Evolutionary conservation across 2,329 filamentous ascomycete genomes (phyloP).

Genomic region (Fusarium anthophilum): DNA sequence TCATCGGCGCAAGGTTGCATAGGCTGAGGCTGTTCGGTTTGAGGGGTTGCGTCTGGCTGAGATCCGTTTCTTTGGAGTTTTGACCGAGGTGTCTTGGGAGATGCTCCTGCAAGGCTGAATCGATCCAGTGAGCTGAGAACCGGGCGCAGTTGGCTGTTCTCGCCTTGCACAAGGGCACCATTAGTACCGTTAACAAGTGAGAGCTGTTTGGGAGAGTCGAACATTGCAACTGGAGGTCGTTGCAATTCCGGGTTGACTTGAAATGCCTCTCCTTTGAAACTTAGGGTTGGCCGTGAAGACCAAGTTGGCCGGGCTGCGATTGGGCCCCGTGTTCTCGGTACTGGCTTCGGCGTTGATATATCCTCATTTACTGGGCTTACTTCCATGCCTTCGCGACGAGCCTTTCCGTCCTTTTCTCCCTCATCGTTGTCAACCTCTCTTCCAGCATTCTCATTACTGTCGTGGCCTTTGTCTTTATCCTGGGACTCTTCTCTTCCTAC

Average conservation of each 20-base stretch:
- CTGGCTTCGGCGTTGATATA: background rate
- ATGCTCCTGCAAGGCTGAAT: constrained; percentile 8
- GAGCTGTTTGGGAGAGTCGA: constrained; percentile 21
- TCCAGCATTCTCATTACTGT: background rate
- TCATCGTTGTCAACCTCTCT: background rate
- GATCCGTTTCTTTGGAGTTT: constrained; percentile 11
- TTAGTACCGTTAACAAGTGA: constrained; percentile 18
- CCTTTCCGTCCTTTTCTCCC: background rate
- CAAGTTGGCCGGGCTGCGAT: constrained; percentile 25
- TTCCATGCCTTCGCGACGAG: background rate
- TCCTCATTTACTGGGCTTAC: background rate
- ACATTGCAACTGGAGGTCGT: constrained; percentile 34
- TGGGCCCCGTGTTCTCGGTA: constrained; percentile 24
- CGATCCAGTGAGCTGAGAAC: constrained; percentile 28
- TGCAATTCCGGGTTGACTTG: constrained; percentile 37
- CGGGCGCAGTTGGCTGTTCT: constrained; percentile 34
- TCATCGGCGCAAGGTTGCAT: background rate
- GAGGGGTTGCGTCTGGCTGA: background rate
- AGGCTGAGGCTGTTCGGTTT: background rate
- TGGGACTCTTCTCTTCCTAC: background rate
- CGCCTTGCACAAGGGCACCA: constrained; percentile 36
- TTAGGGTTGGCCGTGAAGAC: constrained; percentile 35
- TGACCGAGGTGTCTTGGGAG: constrained; percentile 18
- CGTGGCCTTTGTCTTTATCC: background rate
- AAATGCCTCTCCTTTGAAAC: constrained; percentile 31